Percentiles rank a stretch among this genome's conserved stretches.
Conservation (phyloP, 2,329 filamentous ascomycete species). For the Aspergillus hiratsukae region DNA sequence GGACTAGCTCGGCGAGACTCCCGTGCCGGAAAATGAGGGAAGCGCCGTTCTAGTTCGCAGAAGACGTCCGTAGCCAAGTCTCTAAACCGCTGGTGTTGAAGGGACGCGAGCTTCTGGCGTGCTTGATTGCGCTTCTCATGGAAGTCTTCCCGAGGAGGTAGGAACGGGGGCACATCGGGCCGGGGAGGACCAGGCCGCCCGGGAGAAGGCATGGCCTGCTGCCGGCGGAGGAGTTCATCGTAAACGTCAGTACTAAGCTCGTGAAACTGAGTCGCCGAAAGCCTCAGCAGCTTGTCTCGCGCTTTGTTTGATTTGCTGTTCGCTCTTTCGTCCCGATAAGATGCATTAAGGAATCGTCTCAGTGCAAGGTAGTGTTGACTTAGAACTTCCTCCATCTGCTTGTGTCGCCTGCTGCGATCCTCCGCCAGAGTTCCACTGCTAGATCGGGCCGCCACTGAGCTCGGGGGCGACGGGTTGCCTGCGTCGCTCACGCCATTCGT, state of each 20-base stretch:
- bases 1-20: constrained; percentile 68
- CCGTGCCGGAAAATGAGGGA: constrained; percentile 69
- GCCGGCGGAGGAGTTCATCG: constrained; percentile 85
- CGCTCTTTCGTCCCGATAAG: constrained; percentile 68
- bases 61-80: constrained; percentile 95
- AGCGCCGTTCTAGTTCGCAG: constrained; percentile 85
- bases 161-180: constrained; percentile 59
- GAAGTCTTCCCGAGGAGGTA: constrained; percentile 82
- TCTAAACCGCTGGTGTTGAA: constrained; percentile 80
- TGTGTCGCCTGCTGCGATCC: constrained; percentile 57
- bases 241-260: constrained; percentile 97
- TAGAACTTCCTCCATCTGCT: constrained; percentile 63
- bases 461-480: constrained; percentile 73
- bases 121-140: constrained; percentile 97
- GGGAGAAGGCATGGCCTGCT: constrained; percentile 56
- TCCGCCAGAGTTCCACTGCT: constrained; percentile 70
- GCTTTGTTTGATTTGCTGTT: constrained; percentile 79
- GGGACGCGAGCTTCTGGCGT: constrained; percentile 86
- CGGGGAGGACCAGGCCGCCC: constrained; percentile 33
- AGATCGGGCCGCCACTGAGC: constrained; percentile 69
- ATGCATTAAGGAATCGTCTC: constrained; percentile 67
- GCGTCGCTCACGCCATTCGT: constrained; percentile 24
- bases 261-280: constrained; percentile 91
- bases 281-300: constrained; percentile 84
- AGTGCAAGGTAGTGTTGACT: constrained; percentile 78